phyloP scores from a whole-genome alignment of 352 stramenopile genomes.

The Globisporangium lucens region DNA sequence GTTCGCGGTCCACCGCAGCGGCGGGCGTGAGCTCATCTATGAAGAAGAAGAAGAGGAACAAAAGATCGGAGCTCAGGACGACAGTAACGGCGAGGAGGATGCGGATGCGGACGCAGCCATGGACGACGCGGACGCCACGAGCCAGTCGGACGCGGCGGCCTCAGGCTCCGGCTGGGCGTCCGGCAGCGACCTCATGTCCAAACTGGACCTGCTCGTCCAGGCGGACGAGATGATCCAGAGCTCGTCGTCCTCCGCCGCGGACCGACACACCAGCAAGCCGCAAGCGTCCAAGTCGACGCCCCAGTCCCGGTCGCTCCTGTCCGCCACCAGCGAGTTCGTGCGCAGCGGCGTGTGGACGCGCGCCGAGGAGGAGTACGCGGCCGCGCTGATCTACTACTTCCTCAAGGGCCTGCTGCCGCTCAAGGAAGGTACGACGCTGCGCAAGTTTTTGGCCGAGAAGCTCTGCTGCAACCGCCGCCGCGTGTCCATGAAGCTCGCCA shows the following conservation, averaged over 20 bases:
- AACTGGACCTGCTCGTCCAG: conserved; percentile 65
- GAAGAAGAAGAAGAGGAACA: conserved; percentile 25
- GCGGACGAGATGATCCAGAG: conserved; percentile 67
- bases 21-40: conserved; percentile 7
- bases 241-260: neutral
- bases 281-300: neutral
- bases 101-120: conserved; percentile 12
- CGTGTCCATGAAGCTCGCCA: conserved; percentile 72
- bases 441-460: conserved; percentile 66
- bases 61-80: conserved; percentile 17
- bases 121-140: neutral
- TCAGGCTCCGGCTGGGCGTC: conserved; percentile 8
- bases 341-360: conserved; percentile 62
- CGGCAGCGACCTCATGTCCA: conserved; percentile 36
- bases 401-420: conserved; percentile 48
- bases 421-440: conserved; percentile 55
- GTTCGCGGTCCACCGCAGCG: neutral
- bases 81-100: neutral
- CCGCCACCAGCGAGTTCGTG: conserved; percentile 26
- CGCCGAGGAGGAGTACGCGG: conserved; percentile 64
- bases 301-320: neutral
- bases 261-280: neutral
- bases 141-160: conserved; percentile 3
- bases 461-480: conserved; percentile 60
- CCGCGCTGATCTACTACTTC: conserved; percentile 64